Evolutionary conservation across 345 rosid species (phyloP), one percentile per base, ranked within the genome.

Genomic region (Camelina laxa): DNA sequence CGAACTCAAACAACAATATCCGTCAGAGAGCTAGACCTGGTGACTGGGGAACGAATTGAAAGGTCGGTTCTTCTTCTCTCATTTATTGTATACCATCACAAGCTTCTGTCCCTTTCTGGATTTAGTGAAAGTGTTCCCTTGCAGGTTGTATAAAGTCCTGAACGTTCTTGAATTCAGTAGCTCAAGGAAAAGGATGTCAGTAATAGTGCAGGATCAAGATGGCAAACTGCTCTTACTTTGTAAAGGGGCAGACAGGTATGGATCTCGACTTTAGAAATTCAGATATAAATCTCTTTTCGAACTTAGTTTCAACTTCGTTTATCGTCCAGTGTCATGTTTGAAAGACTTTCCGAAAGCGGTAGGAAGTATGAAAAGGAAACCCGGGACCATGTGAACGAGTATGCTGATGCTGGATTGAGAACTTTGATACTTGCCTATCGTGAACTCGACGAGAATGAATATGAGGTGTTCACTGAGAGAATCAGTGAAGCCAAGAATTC

Each of bases 231-330:
- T 94, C 9, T 84, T 94, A 60, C 88, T 94, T 70, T 85, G 89
- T 70, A 94, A 94, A 90, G 98, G 98, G 6, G 97, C 98, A 9
- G 98, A 94, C 88, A 91, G 97, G 97, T 90, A 71, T n/a, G 87
- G 50, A 77, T 20, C 35, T 67, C n/a, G 12, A 73, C 68, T 16
- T 58, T 9, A 35, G 12, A 12, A 55, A 53, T n/a, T 67, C 44
- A 70, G 61, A 14, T 72, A 33, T 60, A 17, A 21, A 50, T 15
- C 44, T 61, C 48, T 14, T 42, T 53, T 35, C 1, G 10, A 17
- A 61, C 49, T 60, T 59, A 55, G 16, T 42, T 51, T 51, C 3
- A 60, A 54, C 38, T 47, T 60, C 15, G 42, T 72, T 36, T 60
- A 33, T 60, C 4, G 3, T 4, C 20, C 85, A 94, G 98, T 85